A percentile compares a stretch with the other conserved stretches of the same genome.
These are phyloP conservation scores for Mortierella sp. DNA, from an alignment of 371 early-diverging fungal species.

Conservation along the genomic window DNA sequence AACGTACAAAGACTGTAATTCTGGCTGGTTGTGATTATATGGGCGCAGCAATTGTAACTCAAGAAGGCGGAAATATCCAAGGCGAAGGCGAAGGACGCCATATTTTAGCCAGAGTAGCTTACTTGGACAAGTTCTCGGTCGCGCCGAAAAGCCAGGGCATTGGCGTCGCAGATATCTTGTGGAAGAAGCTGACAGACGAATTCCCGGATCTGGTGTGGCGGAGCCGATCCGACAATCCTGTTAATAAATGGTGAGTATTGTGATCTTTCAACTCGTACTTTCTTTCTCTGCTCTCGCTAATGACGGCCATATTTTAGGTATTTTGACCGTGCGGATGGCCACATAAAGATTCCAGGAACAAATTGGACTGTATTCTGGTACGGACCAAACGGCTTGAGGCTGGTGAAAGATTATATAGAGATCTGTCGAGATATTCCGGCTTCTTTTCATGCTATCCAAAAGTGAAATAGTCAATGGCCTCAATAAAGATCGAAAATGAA, in stretches of 20 bases:
- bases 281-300: too few relatives aligned
- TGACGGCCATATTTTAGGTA: slow-evolving; percentile 64
- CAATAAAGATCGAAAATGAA: background rate
- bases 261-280: too few relatives aligned
- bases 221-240: slow-evolving; percentile 87
- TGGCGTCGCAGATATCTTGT: slow-evolving; percentile 93
- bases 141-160: slow-evolving; percentile 90
- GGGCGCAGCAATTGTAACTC: slow-evolving; percentile 81
- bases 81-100: slow-evolving; percentile 60
- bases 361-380: slow-evolving; percentile 88
- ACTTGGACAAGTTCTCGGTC: slow-evolving; percentile 95
- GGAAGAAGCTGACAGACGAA: slow-evolving; percentile 81
- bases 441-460: slow-evolving; percentile 47
- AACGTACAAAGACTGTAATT: slow-evolving; percentile 71
- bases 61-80: slow-evolving; percentile 60
- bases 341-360: slow-evolving; percentile 65
- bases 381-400: slow-evolving; percentile 64
- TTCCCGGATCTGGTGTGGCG: slow-evolving; percentile 89
- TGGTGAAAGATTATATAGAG: slow-evolving; percentile 55
- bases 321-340: slow-evolving; percentile 89
- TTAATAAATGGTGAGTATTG: slow-evolving; percentile 89
- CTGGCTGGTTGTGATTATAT: slow-evolving; percentile 89
- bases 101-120: slow-evolving; percentile 55
- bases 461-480: background rate
- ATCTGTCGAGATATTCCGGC: slow-evolving; percentile 63